Base-by-base conservation (phyloP, 1,284 basidiomycete genomes). In the Inonotus obliquus region DNA sequence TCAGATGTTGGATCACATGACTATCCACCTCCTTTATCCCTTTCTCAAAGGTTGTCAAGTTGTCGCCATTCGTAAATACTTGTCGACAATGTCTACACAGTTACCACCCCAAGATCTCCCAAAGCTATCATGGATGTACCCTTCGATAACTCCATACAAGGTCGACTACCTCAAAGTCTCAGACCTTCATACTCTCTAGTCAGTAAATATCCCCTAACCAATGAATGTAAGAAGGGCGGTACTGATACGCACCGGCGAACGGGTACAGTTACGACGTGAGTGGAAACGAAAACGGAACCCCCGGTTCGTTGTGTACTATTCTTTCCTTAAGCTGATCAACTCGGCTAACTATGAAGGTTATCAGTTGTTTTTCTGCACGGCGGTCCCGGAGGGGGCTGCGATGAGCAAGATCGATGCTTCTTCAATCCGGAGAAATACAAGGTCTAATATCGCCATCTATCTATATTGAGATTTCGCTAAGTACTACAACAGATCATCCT, bases 391-490 rank as follows among this genome's bases (percentile, higher is more conserved):
- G 86, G 87, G 9, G 90, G 90, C 2, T 78, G 76, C 60, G 81
- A 86, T 69, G 70, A 77, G 1, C 77, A 78, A 59, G 92, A 95
- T 74, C 81, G 90, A 59, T 76, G 77, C 14, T 94, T 89, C 77
- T 96, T 95, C 75, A 85, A 95, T 70, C 92, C 92, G 0, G 72
- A 79, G 27, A 89, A 89, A 69, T 95, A 95, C 78, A 91, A 92
- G 77, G 89, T 83, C 64, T 75, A 69, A 57, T 72, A n/a, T 68
- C 63, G 49, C 25, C 4, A 13, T 57, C 21, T 64, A 27, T 63
- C 51, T 51, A 41, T n/a, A 60, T 49, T n/a, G n/a, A n/a, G 54
- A 37, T 41, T 59, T 41, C 48, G 53, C 6, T 60, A 32, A 32
- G 52, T 29, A 45, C 48, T 19, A 59, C 17, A 45, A 2, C 56